Conservation (phyloP, 257 asterid species). For the Rehmannia glutinosa region DNA sequence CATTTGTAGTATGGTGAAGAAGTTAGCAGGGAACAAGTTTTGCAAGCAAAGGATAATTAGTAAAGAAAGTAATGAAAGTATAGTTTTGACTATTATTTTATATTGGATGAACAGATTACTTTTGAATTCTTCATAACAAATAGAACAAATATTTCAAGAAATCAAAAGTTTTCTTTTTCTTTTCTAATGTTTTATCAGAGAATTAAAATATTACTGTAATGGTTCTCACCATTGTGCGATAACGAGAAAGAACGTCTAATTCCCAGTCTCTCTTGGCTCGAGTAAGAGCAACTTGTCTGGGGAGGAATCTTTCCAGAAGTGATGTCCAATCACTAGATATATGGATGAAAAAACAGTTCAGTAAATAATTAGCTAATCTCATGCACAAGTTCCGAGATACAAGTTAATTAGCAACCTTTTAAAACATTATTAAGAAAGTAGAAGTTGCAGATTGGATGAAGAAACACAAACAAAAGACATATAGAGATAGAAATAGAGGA, state of each 20-base stretch:
- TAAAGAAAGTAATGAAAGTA: not conserved
- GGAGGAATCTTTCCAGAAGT: constrained; percentile 83
- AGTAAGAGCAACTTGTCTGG: constrained; percentile 88
- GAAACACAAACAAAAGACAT: not conserved
- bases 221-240: constrained; percentile 73
- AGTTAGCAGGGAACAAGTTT: not conserved
- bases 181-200: not conserved
- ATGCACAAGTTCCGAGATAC: constrained; percentile 10
- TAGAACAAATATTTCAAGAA: constrained; percentile 2
- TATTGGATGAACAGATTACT: too few relatives aligned
- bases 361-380: constrained; percentile 2
- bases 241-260: constrained; percentile 80
- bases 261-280: constrained; percentile 98
- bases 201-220: not conserved
- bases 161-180: not conserved
- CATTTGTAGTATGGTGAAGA: not conserved
- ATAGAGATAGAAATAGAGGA: not conserved
- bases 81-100: not conserved
- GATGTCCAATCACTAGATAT: constrained; percentile 84
- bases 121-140: not conserved
- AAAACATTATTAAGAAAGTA: constrained; percentile 1
- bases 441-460: not conserved
- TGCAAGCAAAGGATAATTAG: not conserved
- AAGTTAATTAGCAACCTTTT: not conserved
- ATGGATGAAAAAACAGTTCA: constrained; percentile 8